Conservation (phyloP, 1,139 yeast genomes). For the Yamadazyma pseudoaaseri region DNA sequence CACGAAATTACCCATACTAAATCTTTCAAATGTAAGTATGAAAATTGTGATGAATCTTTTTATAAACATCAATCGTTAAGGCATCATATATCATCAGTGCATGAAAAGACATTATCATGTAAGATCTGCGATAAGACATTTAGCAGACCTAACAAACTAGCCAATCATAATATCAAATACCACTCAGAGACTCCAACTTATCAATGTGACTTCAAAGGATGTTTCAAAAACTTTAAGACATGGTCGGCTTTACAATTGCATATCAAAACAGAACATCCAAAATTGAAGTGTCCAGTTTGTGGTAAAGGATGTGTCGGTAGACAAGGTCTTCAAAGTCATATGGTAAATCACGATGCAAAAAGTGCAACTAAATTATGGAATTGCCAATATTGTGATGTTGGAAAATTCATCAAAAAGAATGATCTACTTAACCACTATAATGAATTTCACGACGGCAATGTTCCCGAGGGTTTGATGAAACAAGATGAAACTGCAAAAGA, state of each 20-base stretch:
- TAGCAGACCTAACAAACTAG: conserved; percentile 58
- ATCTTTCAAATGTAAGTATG: conserved; percentile 61
- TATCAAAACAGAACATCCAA: conserved; percentile 70
- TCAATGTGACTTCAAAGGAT: conserved; percentile 62
- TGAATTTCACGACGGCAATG: conserved; percentile 39
- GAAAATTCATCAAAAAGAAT: conserved; percentile 33
- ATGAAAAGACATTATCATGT: conserved; percentile 55
- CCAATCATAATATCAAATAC: conserved; percentile 58
- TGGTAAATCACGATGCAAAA: conserved; percentile 51
- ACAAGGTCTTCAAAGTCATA: conserved; percentile 68
- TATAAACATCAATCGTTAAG: conserved; percentile 77
- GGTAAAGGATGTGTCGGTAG: conserved; percentile 75
- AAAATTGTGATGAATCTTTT: conserved; percentile 65
- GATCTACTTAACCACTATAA: conserved; percentile 45
- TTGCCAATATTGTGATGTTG: conserved; percentile 50
- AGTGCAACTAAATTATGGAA: conserved; percentile 59
- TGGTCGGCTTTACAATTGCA: conserved; percentile 81
- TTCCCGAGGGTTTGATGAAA: conserved; percentile 33
- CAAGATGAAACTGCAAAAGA: conserved; percentile 23
- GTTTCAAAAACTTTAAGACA: conserved; percentile 60
- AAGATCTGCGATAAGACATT: conserved; percentile 58
- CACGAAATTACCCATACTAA: conserved; percentile 80
- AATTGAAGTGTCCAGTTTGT: conserved; percentile 63
- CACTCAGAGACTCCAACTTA: conserved; percentile 58
- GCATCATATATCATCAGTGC: conserved; percentile 67